Percentiles rank a stretch among this genome's conserved stretches.
phyloP scores from a whole-genome alignment of 805 yeast species.

The Candida piceae region DNA sequence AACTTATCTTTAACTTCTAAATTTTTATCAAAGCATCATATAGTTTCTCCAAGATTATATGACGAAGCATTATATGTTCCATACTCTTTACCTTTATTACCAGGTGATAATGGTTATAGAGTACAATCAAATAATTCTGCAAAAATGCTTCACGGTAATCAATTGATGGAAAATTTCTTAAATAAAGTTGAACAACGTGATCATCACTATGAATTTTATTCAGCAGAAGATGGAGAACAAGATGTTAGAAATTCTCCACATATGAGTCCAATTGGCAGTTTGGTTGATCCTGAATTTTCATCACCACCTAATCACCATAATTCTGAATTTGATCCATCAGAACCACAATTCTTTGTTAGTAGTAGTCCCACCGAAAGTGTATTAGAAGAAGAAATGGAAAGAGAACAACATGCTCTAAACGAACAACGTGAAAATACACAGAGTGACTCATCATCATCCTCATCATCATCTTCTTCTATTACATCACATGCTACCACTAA shows the following conservation, averaged over 20 bases:
- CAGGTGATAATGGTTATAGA: constrained; percentile 76
- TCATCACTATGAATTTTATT: constrained; percentile 86
- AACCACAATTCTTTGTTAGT: constrained; percentile 79
- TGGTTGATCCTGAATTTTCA: constrained; percentile 14
- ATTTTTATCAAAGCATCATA: constrained; percentile 66
- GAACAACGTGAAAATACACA: constrained; percentile 3
- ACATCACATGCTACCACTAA: too few species aligned
- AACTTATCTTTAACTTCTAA: constrained; percentile 56
- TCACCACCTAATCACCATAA: constrained; percentile 34
- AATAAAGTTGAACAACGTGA: constrained; percentile 81
- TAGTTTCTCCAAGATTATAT: constrained; percentile 79
- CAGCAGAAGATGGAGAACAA: constrained; percentile 59
- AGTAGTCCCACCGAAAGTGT: constrained; percentile 30
- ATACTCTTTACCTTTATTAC: constrained; percentile 77
- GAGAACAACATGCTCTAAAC: constrained; percentile 1
- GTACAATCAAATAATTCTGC: constrained; percentile 61
- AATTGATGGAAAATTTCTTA: constrained; percentile 69
- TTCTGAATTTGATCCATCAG: constrained; percentile 81
- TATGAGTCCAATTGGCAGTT: constrained; percentile 16
- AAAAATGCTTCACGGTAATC: constrained; percentile 34
- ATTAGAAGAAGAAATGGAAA: constrained; percentile 17
- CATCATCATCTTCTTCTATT: too few species aligned
- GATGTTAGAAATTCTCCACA: constrained; percentile 13
- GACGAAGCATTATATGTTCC: constrained; percentile 94
- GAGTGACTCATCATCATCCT: too few species aligned